Conservation (phyloP, 495 filamentous ascomycete species). For the Trichoderma reesei region DNA sequence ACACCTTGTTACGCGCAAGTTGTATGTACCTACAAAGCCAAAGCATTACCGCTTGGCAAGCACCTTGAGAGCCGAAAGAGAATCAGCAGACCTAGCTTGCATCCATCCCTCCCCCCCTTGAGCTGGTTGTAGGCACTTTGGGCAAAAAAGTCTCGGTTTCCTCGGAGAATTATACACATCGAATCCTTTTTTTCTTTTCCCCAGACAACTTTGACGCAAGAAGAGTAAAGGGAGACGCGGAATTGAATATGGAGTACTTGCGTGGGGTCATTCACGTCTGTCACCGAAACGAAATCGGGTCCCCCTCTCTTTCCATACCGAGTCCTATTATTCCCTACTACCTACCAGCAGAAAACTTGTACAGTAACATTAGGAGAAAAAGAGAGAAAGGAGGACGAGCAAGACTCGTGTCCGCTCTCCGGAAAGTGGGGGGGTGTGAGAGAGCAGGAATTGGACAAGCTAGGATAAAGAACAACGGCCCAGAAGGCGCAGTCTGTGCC, state of each 20-base stretch:
- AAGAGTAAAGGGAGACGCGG: too few species aligned
- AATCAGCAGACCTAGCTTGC: too few species aligned
- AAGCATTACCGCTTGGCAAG: neutral
- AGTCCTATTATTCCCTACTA: too few species aligned
- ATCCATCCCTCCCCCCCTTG: too few species aligned
- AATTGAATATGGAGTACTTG: neutral
- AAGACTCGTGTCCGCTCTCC: neutral
- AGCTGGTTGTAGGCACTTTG: neutral
- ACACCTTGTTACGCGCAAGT: too few species aligned
- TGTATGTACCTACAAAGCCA: too few species aligned
- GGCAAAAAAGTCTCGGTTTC: neutral
- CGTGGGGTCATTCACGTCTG: neutral
- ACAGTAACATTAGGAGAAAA: neutral
- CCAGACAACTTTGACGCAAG: neutral
- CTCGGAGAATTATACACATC: conserved; percentile 6
- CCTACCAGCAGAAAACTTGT: too few species aligned
- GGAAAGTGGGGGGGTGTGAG: neutral
- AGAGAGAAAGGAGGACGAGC: neutral
- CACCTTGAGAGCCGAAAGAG: neutral
- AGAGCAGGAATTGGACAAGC: neutral
- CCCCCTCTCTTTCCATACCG: too few species aligned
- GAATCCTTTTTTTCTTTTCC: conserved; percentile 1
- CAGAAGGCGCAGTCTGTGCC: neutral
- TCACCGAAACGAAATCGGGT: neutral
- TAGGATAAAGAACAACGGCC: neutral